Evolutionary conservation across 1,284 basidiomycete species (phyloP).

Genomic region (Heimioporus punctisporus): DNA sequence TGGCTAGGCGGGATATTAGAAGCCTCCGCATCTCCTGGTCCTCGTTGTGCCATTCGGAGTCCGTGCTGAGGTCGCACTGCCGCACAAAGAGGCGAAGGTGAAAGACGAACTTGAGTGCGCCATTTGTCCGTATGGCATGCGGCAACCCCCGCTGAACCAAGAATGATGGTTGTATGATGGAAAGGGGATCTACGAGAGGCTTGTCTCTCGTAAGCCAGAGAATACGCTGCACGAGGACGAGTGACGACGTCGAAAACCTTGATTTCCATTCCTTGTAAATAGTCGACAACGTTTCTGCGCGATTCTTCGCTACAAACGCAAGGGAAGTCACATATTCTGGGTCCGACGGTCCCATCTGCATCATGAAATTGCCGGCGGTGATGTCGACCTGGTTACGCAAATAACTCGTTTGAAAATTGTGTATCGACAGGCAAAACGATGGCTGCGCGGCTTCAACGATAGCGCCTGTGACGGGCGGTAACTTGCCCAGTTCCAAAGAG

Average conservation of each 20-base stretch:
- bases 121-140: constrained; percentile 61
- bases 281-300: constrained; percentile 24
- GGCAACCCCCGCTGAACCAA: constrained; percentile 75
- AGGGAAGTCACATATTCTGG: constrained; percentile 47
- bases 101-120: constrained; percentile 70
- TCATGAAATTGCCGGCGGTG: constrained; percentile 28
- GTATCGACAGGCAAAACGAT: constrained; percentile 19
- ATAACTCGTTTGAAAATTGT: constrained; percentile 25
- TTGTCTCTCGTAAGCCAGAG: constrained; percentile 49
- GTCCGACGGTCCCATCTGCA: constrained; percentile 44
- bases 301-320: constrained; percentile 34
- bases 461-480: constrained; percentile 1
- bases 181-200: constrained; percentile 70
- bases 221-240: constrained; percentile 45
- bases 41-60: constrained; percentile 7
- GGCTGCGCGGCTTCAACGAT: constrained; percentile 12
- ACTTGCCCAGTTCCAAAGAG: constrained; percentile 11
- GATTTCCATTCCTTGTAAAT: constrained; percentile 28
- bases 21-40: constrained; percentile 28
- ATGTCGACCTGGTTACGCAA: constrained; percentile 24
- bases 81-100: constrained; percentile 65
- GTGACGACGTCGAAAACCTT: constrained; percentile 30
- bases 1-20: constrained; percentile 42
- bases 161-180: constrained; percentile 79
- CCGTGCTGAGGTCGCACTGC: constrained; percentile 9